Base-by-base conservation (phyloP, 2,329 filamentous ascomycete genomes). In the Neonectria sp. region DNA sequence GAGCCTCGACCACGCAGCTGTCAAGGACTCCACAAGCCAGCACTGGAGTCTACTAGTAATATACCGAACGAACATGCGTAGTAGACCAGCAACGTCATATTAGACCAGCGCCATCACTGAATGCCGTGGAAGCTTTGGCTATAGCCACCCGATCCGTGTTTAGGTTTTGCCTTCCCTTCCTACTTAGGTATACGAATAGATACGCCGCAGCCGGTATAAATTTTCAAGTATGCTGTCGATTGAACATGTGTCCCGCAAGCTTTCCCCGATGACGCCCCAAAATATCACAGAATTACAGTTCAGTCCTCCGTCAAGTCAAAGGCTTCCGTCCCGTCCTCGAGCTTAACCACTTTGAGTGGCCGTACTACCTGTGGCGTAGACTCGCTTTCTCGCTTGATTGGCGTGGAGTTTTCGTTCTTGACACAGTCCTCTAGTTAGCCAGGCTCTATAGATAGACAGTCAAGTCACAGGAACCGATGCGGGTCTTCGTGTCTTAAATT, bases 261-360 rank as follows among this genome's bases (percentile, higher is more conserved):
- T 33, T 21, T 52, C 13, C 21, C 17, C 40, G 17, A 37, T 8
- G 35, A 46, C 9, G 13, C 6, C 7, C n/a, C 40, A 3, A 11
- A 43, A 3, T 8, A 21, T 45, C 12, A 4, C 8, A 24, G 9
- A 12, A n/a, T 4, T 13, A 15, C 15, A 15, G 21, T 33, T 24
- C 24, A 12, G 13, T 21, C 72, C 12, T 67, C 64, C 3, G 68
- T 74, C 29, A 74, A 8, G 5, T 74, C 72, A 25, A 74, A 11
- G 5, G 53, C 68, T n/a, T 67, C 55, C 21, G 9, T 67, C 6
- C 70, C 70, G 13, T 73, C 25, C 1, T 66, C 55, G 6, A 73
- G 55, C 15, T 27, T 73, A n/a, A 58, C 29, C 12, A 63, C n/a
- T 45, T 74, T 74, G 33, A 62, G 60, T n/a, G 27, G 52, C 6